Conservation (phyloP, 2,329 filamentous ascomycete genomes). For the Rhynchosporium agropyri region DNA sequence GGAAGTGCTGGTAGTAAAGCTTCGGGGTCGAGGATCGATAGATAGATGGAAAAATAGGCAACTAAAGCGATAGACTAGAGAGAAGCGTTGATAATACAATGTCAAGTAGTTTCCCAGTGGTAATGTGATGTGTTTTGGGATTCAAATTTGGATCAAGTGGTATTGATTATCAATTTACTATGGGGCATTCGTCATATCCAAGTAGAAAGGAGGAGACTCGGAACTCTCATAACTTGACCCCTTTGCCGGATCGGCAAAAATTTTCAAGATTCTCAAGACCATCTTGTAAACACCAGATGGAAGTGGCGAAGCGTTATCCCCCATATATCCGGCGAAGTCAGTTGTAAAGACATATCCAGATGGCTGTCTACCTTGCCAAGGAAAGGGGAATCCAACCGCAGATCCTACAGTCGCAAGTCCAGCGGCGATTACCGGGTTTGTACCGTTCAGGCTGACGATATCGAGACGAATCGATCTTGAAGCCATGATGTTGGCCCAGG, state of each 20-base stretch:
- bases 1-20: too few relatives aligned
- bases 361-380: not conserved
- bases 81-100: too few relatives aligned
- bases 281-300: constrained; percentile 17
- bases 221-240: constrained; percentile 15
- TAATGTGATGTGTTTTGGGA: too few relatives aligned
- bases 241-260: constrained; percentile 6
- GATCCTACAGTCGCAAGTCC: constrained; percentile 10
- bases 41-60: too few relatives aligned
- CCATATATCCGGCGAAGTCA: not conserved
- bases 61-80: too few relatives aligned
- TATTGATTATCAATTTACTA: not conserved
- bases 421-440: constrained; percentile 10
- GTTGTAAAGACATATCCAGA: not conserved
- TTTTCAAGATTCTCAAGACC: constrained; percentile 16
- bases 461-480: constrained; percentile 8
- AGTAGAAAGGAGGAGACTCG: constrained; percentile 10
- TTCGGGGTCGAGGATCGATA: too few relatives aligned
- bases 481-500: constrained; percentile 13
- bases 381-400: not conserved
- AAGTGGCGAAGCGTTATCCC: not conserved
- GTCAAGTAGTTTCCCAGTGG: too few relatives aligned
- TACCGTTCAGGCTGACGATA: constrained; percentile 13
- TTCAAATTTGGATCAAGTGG: too few relatives aligned
- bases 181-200: constrained; percentile 12